phyloP scores from a whole-genome alignment of 1,139 yeast genomes.

The Saccharomyces pastorianus region DNA sequence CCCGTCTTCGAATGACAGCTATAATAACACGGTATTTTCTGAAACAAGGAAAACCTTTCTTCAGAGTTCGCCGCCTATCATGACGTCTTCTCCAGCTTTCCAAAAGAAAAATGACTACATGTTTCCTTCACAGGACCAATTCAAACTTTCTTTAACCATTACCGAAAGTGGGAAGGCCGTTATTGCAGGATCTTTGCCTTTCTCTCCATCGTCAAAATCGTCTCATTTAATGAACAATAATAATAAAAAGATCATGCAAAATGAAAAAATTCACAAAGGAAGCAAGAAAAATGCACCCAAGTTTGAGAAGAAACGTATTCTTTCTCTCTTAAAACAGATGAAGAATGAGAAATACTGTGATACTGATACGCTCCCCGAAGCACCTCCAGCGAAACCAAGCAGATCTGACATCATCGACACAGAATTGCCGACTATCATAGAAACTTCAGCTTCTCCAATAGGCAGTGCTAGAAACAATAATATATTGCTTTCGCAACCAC shows the following conservation, averaged over 20 bases:
- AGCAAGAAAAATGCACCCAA: constrained; percentile 3
- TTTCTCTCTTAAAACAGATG: constrained; percentile 24
- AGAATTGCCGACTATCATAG: constrained; percentile 5
- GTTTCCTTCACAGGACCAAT: constrained; percentile 4
- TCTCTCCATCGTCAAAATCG: constrained; percentile 7
- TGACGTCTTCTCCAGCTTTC: constrained; percentile 6
- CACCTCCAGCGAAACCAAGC: neutral
- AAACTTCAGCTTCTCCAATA: neutral
- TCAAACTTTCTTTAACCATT: constrained; percentile 18
- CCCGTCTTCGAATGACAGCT: constrained; percentile 14
- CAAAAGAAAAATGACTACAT: neutral
- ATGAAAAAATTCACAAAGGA: neutral
- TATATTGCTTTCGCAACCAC: neutral
- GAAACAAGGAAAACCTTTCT: constrained; percentile 13
- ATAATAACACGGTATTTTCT: constrained; percentile 13
- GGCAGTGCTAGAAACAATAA: neutral
- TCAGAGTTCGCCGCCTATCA: constrained; percentile 18
- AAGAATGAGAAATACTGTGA: constrained; percentile 10
- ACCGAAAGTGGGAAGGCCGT: constrained; percentile 23
- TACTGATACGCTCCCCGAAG: neutral
- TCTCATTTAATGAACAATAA: neutral
- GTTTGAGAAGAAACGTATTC: constrained; percentile 18
- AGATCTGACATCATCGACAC: neutral
- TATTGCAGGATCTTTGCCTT: constrained; percentile 11
- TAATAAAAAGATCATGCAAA: neutral